Evolutionary conservation across 345 rosid species (phyloP).

Genomic region (Linum lewisii): DNA sequence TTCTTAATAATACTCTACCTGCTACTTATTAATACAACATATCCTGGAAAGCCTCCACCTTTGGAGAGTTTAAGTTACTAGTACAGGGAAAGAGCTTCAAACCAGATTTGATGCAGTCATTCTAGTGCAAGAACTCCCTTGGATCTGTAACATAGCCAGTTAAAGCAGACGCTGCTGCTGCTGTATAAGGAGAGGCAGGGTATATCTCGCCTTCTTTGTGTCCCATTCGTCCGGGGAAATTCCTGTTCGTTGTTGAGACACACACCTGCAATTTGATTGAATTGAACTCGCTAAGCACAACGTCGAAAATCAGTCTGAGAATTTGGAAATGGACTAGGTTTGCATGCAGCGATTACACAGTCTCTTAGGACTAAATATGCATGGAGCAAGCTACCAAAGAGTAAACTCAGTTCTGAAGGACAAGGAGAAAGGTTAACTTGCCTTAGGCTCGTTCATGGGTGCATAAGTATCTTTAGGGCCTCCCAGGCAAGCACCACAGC

Average conservation of each 20-base stretch:
- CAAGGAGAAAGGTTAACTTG: slow-evolving; percentile 17
- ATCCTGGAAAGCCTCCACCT: neutral
- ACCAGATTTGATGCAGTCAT: neutral
- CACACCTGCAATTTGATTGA: slow-evolving; percentile 37
- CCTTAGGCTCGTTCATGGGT: slow-evolving; percentile 81
- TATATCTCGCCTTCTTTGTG: slow-evolving; percentile 98
- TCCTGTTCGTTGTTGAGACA: slow-evolving; percentile 82
- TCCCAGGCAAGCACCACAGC: slow-evolving; percentile 98
- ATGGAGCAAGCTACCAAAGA: neutral
- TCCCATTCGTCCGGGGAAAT: slow-evolving; percentile 99
- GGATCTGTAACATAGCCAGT: slow-evolving; percentile 96
- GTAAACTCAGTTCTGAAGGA: no score
- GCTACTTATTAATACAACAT: no score
- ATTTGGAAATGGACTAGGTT: no score
- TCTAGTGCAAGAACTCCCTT: slow-evolving; percentile 80
- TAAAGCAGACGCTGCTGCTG: slow-evolving; percentile 97
- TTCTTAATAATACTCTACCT: neutral
- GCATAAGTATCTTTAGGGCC: slow-evolving; percentile 95
- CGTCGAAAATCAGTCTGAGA: neutral
- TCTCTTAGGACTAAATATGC: no score
- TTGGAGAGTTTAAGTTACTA: neutral
- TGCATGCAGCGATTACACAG: no score
- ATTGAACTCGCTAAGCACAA: neutral
- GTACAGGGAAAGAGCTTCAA: neutral
- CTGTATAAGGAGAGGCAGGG: slow-evolving; percentile 88